A percentile compares a stretch with the other conserved stretches of the same genome.
These are phyloP conservation scores for Podospora bellae-mahoneyi DNA, from an alignment of 495 filamentous ascomycete genomes.

Conservation along the genomic window DNA sequence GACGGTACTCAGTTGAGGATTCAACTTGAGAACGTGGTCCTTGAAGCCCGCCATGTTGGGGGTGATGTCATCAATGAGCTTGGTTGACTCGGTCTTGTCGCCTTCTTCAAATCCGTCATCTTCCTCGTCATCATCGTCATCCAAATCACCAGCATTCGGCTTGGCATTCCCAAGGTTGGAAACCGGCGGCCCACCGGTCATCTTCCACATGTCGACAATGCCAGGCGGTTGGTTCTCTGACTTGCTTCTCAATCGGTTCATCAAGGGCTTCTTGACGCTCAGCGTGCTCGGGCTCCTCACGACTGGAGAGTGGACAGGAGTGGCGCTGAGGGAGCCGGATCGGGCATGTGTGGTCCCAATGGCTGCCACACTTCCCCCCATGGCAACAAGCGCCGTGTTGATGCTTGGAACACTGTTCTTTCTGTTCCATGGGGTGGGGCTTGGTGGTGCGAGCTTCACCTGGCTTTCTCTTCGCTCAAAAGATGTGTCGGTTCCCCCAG, in stretches of 20 bases:
- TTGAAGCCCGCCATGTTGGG: conserved; percentile 78
- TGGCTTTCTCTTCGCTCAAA: conserved; percentile 44
- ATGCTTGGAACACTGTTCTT: conserved; percentile 58
- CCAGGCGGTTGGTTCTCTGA: conserved; percentile 58
- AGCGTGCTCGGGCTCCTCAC: conserved; percentile 42
- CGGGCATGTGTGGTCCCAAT: conserved; percentile 56
- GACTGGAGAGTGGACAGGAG: conserved; percentile 51
- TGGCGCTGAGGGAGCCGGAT: conserved; percentile 56
- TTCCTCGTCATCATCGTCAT: conserved; percentile 42
- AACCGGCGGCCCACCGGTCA: conserved; percentile 58
- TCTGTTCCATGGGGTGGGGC: conserved; percentile 53
- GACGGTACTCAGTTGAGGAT: conserved; percentile 49
- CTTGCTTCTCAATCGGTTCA: conserved; percentile 63
- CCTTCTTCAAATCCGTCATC: conserved; percentile 51
- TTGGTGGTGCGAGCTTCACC: conserved; percentile 52
- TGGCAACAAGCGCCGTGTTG: conserved; percentile 62
- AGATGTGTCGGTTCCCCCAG: conserved; percentile 32
- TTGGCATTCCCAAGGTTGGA: conserved; percentile 46
- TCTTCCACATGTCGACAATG: conserved; percentile 50
- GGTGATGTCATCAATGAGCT: conserved; percentile 53
- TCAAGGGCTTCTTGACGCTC: conserved; percentile 49
- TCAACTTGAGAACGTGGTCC: conserved; percentile 66
- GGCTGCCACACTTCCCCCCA: conserved; percentile 58
- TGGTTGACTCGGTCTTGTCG: conserved; percentile 44
- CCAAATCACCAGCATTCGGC: conserved; percentile 18